phyloP scores from a whole-genome alignment of 176 grass and related monocot species.

The Eragrostis nindensis region DNA sequence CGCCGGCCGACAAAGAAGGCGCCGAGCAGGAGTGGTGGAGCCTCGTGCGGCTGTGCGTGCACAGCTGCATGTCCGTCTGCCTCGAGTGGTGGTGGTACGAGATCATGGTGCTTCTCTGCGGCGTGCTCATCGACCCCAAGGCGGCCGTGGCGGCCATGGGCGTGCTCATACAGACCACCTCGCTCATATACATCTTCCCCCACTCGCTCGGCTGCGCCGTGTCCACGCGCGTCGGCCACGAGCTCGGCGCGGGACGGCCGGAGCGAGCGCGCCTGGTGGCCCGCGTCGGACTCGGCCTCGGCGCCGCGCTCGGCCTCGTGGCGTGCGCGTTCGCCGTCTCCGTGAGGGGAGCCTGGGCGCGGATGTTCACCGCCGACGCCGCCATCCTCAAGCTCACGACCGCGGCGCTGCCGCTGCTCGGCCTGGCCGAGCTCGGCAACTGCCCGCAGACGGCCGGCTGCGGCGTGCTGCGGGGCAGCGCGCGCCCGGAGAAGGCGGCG shows the following conservation, averaged over 20 bases:
- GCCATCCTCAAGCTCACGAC: conserved; percentile 55
- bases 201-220: conserved; percentile 85
- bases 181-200: conserved; percentile 91
- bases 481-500: conserved; percentile 63
- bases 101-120: conserved; percentile 93
- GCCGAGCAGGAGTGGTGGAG: conserved; percentile 56
- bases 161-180: conserved; percentile 88
- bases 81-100: conserved; percentile 98
- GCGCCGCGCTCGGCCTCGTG: conserved; percentile 58
- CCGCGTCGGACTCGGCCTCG: conserved; percentile 58
- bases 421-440: conserved; percentile 74
- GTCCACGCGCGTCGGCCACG: conserved; percentile 81
- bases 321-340: conserved; percentile 69
- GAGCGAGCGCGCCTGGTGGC: conserved; percentile 69
- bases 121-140: conserved; percentile 75
- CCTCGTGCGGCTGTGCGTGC: conserved; percentile 67
- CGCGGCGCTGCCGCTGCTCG: conserved; percentile 67
- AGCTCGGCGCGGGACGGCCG: conserved; percentile 70
- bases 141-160: conserved; percentile 88
- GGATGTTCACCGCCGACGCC: conserved; percentile 66
- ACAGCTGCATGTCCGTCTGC: conserved; percentile 90
- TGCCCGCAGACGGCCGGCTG: conserved; percentile 89
- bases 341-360: conserved; percentile 64
- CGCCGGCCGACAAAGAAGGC: neutral
- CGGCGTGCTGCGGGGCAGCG: conserved; percentile 86